Percentiles rank a stretch among this genome's conserved stretches.
Conservation (phyloP, 495 filamentous ascomycete genomes). For the Ramalina peruviana region DNA sequence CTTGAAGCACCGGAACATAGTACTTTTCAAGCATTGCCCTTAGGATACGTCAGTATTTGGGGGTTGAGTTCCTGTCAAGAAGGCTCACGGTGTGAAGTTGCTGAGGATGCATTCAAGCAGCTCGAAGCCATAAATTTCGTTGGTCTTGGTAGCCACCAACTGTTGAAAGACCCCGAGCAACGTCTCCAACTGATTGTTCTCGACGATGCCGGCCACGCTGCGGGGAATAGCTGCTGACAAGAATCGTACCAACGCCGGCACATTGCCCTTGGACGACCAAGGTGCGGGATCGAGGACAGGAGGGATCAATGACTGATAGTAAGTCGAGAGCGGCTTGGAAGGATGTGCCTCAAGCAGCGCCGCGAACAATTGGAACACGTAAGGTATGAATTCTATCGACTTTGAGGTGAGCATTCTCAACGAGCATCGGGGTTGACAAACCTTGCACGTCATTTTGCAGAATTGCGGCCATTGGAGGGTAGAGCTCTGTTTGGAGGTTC, state of each 20-base stretch:
- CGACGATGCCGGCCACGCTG: slow-evolving; percentile 52
- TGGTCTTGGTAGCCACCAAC: slow-evolving; percentile 56
- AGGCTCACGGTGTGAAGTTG: slow-evolving; percentile 52
- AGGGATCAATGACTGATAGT: slow-evolving; percentile 60
- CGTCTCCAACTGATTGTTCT: slow-evolving; percentile 62
- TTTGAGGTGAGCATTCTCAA: slow-evolving; percentile 11
- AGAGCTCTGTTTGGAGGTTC: slow-evolving; percentile 64
- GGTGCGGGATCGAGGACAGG: slow-evolving; percentile 59
- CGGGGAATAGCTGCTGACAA: slow-evolving; percentile 74
- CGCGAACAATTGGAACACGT: slow-evolving; percentile 89
- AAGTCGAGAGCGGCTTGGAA: slow-evolving; percentile 52
- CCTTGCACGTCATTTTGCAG: slow-evolving; percentile 69
- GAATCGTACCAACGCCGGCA: slow-evolving; percentile 75
- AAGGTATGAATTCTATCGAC: slow-evolving; percentile 75
- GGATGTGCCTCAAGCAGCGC: slow-evolving; percentile 76
- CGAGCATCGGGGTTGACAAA: slow-evolving; percentile 20
- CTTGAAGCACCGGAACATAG: slow-evolving; percentile 61
- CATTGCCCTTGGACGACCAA: slow-evolving; percentile 87
- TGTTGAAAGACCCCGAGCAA: slow-evolving; percentile 89
- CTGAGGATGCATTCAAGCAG: slow-evolving; percentile 67
- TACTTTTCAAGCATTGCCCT: slow-evolving; percentile 53
- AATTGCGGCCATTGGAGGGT: slow-evolving; percentile 59
- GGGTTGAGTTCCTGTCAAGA: background rate
- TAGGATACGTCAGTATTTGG: slow-evolving; percentile 21
- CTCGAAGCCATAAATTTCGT: slow-evolving; percentile 75